phyloP scores from a whole-genome alignment of 495 filamentous ascomycete genomes.

The Podospora didyma region DNA sequence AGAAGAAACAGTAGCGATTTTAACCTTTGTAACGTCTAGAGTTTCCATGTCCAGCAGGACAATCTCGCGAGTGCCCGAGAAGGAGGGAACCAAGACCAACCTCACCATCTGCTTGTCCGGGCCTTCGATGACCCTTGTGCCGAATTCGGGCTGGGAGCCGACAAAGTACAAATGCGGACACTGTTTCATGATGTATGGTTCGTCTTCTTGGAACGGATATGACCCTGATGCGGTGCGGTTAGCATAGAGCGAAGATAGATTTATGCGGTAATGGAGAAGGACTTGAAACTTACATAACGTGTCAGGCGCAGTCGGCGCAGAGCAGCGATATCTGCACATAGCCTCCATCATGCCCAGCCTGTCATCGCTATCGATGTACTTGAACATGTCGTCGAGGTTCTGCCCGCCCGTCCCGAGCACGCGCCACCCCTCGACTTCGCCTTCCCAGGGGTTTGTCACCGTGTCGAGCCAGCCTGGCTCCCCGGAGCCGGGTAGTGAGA shows the following conservation, averaged over 20 bases:
- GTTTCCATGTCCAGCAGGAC: conserved; percentile 84
- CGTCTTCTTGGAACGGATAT: conserved; percentile 88
- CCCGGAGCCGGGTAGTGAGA: conserved; percentile 38
- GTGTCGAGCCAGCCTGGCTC: conserved; percentile 77
- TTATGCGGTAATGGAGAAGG: not conserved
- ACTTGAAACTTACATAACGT: conserved; percentile 73
- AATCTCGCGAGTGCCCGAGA: conserved; percentile 75
- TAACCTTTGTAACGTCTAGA: conserved; percentile 68
- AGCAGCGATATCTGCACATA: conserved; percentile 84
- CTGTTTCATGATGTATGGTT: conserved; percentile 76
- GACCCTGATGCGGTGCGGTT: conserved; percentile 57
- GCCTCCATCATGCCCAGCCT: conserved; percentile 84
- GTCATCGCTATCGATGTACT: conserved; percentile 76
- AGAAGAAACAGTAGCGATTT: conserved; percentile 25
- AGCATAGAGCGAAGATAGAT: conserved; percentile 9
- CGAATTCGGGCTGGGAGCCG: conserved; percentile 82
- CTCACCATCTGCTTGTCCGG: conserved; percentile 63
- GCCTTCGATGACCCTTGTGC: conserved; percentile 62
- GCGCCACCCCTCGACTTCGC: conserved; percentile 80
- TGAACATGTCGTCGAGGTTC: conserved; percentile 88
- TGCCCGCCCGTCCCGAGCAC: conserved; percentile 84
- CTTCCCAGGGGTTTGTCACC: conserved; percentile 92
- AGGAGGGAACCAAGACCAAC: conserved; percentile 75
- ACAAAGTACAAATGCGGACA: conserved; percentile 91
- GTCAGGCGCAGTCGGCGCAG: conserved; percentile 93